Base-by-base conservation (phyloP, 164 flowering plant genomes). In the Warburgia ugandensis region DNA sequence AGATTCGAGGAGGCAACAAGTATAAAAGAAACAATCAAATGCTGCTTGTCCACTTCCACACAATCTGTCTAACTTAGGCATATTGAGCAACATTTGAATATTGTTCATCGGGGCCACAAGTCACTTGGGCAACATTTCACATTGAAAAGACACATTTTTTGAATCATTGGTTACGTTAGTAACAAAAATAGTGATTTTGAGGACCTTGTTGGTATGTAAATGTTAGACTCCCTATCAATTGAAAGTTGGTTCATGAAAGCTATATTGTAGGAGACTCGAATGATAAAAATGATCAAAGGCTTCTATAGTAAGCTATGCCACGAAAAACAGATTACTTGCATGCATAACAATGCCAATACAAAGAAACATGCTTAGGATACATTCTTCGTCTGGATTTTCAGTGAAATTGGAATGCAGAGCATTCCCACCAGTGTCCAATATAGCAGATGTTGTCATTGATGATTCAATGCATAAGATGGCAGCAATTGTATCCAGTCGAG, bases 401-500 rank as follows among this genome's bases (percentile, higher is more conserved):
- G 91, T 58, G 60, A 92, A 92, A 67, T 88, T 88, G 40, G 96
- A 88, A 63, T 92, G 97, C 58, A 92, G 71, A 16, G 89, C 95
- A 68, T 88, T 92, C 57, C 99, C 99, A 26, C 69, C 76, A 47
- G 68, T 79, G 64, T 92, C 99, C 46, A 92, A 85, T 35, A 92
- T 83, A 28, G 97, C 95, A 6, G 97, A 92, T 50, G 85, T 86
- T 46, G 91, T 92, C 99, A 92, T 92, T 43, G 94, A 92, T 60
- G 99, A 80, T 66, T 92, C 99, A 21, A 92, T 72, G 68, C 94
- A 92, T 52, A 92, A 65, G 68, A 92, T 86, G 29, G 97, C 99
- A 56, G 96, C 77, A 23, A 88, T 70, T 26, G 97, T 95, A 75
- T 92, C 99, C 21, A 82, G 55, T 43, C 58, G 67, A 31, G 80